phyloP scores from a whole-genome alignment of 2,329 filamentous ascomycete species.

The Magnaporthales sp. region DNA sequence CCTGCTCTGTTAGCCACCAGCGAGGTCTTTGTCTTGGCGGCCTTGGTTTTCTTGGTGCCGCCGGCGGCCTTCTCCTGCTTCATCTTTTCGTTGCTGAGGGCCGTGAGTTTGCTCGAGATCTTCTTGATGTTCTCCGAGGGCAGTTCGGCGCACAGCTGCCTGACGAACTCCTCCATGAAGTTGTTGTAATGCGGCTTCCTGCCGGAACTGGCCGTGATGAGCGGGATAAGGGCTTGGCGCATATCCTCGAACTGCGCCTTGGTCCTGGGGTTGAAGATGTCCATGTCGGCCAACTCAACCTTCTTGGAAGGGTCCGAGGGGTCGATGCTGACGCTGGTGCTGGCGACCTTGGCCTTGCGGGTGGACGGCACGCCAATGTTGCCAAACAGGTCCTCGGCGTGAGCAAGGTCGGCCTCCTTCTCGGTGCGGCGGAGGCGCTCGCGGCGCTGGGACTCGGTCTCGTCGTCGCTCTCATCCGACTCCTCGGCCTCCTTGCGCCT shows the following conservation, averaged over 20 bases:
- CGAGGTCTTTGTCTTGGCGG: slow-evolving; percentile 86
- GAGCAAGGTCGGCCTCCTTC: slow-evolving; percentile 78
- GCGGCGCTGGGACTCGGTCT: slow-evolving; percentile 63
- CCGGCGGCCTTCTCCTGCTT: slow-evolving; percentile 95
- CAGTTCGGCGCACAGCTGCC: slow-evolving; percentile 79
- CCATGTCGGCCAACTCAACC: slow-evolving; percentile 70
- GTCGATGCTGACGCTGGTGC: slow-evolving; percentile 60
- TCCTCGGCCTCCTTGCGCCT: slow-evolving; percentile 41
- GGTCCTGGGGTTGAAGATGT: slow-evolving; percentile 81
- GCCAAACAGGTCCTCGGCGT: slow-evolving; percentile 87
- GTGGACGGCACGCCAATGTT: slow-evolving; percentile 57
- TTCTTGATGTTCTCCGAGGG: slow-evolving; percentile 96
- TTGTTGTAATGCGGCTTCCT: slow-evolving; percentile 76
- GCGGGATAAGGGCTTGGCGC: slow-evolving; percentile 68
- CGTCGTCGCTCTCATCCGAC: slow-evolving; percentile 53
- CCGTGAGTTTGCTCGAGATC: slow-evolving; percentile 78
- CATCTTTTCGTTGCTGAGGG: slow-evolving; percentile 94
- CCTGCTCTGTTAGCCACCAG: slow-evolving; percentile 58
- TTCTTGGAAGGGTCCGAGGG: slow-evolving; percentile 65
- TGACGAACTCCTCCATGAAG: slow-evolving; percentile 86
- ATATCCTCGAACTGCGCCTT: slow-evolving; percentile 80
- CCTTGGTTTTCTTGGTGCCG: slow-evolving; percentile 93
- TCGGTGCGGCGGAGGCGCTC: slow-evolving; percentile 71
- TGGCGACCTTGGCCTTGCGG: slow-evolving; percentile 59
- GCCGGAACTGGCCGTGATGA: slow-evolving; percentile 67